Evolutionary conservation across 208 protist genomes (phyloP), one percentile per base, ranked within the genome.

Genomic region (Blechomonas ayalai): DNA sequence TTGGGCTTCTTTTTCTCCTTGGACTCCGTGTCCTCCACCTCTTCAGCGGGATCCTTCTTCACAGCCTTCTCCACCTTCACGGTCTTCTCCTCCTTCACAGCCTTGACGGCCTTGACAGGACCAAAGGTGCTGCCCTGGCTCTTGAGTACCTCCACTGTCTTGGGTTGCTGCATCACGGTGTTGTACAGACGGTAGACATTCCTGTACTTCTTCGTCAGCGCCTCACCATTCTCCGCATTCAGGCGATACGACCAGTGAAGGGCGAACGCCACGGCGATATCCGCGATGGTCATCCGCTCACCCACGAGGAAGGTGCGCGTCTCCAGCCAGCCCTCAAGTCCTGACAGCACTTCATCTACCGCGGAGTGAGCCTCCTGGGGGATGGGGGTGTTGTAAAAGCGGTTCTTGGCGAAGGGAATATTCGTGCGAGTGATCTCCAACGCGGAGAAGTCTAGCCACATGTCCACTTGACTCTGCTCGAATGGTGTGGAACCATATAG

Each of bases 381-480:
- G 8, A 50, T 33, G 26, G 59, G 51, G n/a, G 20, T 32, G n/a
- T 52, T 56, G 3, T 15, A 5, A 39, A 82, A 76, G 19, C 33
- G 1, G 22, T 67, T 38, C 5, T 34, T 4, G 4, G 76, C 0
- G 62, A 64, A 85, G 1, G 67, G 72, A 10, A 50, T 34, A 27
- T 24, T 59, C 26, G 36, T 24, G 27, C 59, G 33, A 37, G 75
- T 64, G 28, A 95, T 38, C 65, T 95, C 86, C 4, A 45, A 75
- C 13, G 58, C 33, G 7, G 67, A 59, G 52, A 90, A 91, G 67
- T 95, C 86, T 10, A 95, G 52, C 86, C 86, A 95, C 73, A 73
- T 79, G 65, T 95, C 86, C 15, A 91, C 71, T 61, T 90, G 77
- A 24, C 59, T 70, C 37, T 23, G 52, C 66, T 95, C 73, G 56